These are phyloP conservation scores for Marchantia paleacea DNA, from an alignment of 225 moss, liverwort and hornwort species.

Conservation along the genomic window DNA sequence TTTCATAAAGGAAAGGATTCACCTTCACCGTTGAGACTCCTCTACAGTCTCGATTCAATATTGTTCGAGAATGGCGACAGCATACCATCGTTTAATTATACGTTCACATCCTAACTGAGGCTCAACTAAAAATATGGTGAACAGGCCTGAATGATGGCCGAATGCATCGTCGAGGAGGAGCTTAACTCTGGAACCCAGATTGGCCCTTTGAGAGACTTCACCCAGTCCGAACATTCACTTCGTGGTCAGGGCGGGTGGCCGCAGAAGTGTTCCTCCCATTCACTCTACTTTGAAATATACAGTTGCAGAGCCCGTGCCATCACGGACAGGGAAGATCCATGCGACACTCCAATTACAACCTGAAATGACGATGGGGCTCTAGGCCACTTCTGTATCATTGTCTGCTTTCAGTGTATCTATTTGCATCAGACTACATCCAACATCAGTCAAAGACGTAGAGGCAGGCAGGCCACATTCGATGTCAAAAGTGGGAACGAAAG, in stretches of 20 bases:
- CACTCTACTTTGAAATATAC: conserved; percentile 20
- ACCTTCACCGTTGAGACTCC: background rate
- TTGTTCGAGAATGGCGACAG: background rate
- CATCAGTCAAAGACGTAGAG: background rate
- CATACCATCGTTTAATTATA: background rate
- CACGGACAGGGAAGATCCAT: background rate
- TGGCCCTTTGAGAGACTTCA: background rate
- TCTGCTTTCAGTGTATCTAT: conserved; percentile 2
- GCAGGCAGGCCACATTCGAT: background rate
- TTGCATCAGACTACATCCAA: conserved; percentile 16
- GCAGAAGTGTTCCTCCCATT: background rate
- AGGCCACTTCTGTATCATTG: background rate
- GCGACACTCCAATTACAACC: background rate
- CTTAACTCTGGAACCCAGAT: background rate
- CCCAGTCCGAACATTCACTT: background rate
- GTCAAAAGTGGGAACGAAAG: background rate
- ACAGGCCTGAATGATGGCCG: conserved; percentile 3
- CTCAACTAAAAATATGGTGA: conserved; percentile 2
- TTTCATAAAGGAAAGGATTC: background rate
- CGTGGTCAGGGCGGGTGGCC: background rate
- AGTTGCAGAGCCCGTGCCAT: conserved; percentile 5
- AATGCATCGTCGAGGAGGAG: conserved; percentile 1
- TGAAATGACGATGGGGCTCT: conserved; percentile 10
- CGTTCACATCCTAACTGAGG: background rate
- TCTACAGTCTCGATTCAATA: background rate